A percentile compares a stretch with the other conserved stretches of the same genome.
Conservation (phyloP, 1,139 yeast species). For the Yamadazyma blattariae region DNA sequence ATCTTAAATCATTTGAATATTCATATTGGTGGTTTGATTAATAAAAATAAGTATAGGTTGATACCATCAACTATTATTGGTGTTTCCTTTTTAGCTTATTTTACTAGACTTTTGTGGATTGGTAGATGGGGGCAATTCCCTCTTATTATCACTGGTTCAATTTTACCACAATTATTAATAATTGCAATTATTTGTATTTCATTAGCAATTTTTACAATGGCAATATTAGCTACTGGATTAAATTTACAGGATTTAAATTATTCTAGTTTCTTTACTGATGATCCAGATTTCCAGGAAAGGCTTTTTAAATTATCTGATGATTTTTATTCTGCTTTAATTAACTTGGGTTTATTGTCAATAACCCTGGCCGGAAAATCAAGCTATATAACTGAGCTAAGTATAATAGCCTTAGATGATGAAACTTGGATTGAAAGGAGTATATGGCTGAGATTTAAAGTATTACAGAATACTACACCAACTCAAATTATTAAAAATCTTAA, state of each 20-base stretch:
- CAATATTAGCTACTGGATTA: constrained; percentile 60
- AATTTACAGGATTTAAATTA: constrained; percentile 43
- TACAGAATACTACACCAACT: constrained; percentile 1
- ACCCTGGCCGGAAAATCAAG: constrained; percentile 66
- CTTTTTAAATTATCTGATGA: constrained; percentile 49
- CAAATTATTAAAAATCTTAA: constrained; percentile 2
- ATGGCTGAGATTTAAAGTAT: constrained; percentile 18
- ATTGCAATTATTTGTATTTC: constrained; percentile 51
- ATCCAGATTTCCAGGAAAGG: constrained; percentile 14
- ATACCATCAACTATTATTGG: constrained; percentile 63
- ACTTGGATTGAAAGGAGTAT: constrained; percentile 58
- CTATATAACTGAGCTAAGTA: constrained; percentile 57
- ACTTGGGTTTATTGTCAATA: constrained; percentile 60
- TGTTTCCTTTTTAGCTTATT: constrained; percentile 44
- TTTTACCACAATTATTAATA: constrained; percentile 59
- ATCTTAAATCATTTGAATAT: constrained; percentile 53
- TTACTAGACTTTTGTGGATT: constrained; percentile 37
- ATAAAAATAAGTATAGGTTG: constrained; percentile 52
- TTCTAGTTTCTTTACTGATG: constrained; percentile 39
- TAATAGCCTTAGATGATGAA: constrained; percentile 44
- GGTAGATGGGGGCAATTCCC: constrained; percentile 41
- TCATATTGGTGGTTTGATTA: constrained; percentile 56
- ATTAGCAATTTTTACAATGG: constrained; percentile 48
- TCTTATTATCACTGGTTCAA: constrained; percentile 50
- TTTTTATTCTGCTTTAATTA: constrained; percentile 59